Base-by-base conservation (phyloP, 257 asterid genomes). In the Nicotiana tabacum region DNA sequence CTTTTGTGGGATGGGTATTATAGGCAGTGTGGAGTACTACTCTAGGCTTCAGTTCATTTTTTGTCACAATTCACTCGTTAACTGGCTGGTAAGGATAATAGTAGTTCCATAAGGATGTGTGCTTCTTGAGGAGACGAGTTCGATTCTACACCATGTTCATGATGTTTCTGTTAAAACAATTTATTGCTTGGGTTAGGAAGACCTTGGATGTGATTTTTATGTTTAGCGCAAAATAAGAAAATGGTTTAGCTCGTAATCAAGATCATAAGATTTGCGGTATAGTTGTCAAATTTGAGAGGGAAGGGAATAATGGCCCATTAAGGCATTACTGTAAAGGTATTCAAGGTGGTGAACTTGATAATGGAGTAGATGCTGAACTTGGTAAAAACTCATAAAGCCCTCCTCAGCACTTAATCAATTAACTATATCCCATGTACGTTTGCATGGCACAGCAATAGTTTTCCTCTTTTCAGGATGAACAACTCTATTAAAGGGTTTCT, bases 391-490 rank as follows among this genome's bases (percentile, higher is more conserved):
- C 18, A 53, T 46, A 72, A 43, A 12, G 37, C 37, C 18, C 27
- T 24, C 15, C 27, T 46, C 9, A 24, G n/a, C 33, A 21, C 60
- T 24, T 21, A n/a, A 46, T 72, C 58, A 72, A 43, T 43, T 72
- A 24, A 72, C 6, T 61, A 9, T 61, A 9, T 30, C 12, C 67
- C 67, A 61, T 61, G 67, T 24, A 24, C 33, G 29, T 61, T 24
- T 21, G 12, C 3, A 33, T 9, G 33, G 16, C 67, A 9, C 67
- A 61, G 12, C 67, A 21, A 5, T 24, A 9, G 18, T 37, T 69
- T 69, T 69, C 57, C 57, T 69, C 77, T 39, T 39, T 69, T 69
- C 46, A 39, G 77, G 77, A 69, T 69, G 77, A 69, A 3, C 77
- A 37, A 39, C 33, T 39, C 77, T 39, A 39, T 39, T 24, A 69